Base-by-base conservation (phyloP, 225 moss, liverwort and hornwort genomes). In the Rhytidiadelphus loreus region DNA sequence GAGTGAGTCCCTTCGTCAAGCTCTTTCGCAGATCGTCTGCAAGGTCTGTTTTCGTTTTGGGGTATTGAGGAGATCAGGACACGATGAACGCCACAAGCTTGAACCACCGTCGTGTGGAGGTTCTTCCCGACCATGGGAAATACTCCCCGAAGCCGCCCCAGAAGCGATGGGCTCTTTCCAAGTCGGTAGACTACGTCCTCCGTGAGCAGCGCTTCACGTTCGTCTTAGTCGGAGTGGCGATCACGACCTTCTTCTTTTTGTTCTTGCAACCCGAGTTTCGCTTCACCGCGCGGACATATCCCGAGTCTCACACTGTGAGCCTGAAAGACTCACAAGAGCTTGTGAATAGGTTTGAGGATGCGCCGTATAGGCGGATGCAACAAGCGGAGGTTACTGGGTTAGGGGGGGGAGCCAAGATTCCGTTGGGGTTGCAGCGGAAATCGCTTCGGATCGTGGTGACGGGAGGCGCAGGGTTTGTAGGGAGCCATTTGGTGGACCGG, bases 381-480 rank as follows among this genome's bases (percentile, higher is more conserved):
- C 82, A 32, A 6, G 52, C 44, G 43, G 68, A 69, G 80, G 71
- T 48, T 10, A 23, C 59, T 43, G 86, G 90, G 41, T 63, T 66
- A 5, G 89, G 90, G 20, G 94, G 83, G 16, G 88, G 82, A 63
- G 82, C 60, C 82, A 95, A 93, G 85, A 92, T 95, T 30, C 95
- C 95, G 76, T 81, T 93, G 77, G 95, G 95, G 11, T 83, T 95
- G 87, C 89, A 89, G 89, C 74, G 90, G 69, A 92, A 89, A 88
- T 12, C 90, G 78, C 88, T 91, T 33, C 91, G 95, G 23, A 91
- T 95, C 32, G 92, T 95, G 90, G 94, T 95, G 81, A 95, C 95
- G 29, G 95, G 95, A 43, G 95, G 95, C 8, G 95, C 95, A 41
- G 95, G 95, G 74, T 95, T 95, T 35, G 94, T 95, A 16, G 95